These are phyloP conservation scores for Hypoxylon sp. DNA, from an alignment of 2,329 filamentous ascomycete genomes.

Conservation along the genomic window DNA sequence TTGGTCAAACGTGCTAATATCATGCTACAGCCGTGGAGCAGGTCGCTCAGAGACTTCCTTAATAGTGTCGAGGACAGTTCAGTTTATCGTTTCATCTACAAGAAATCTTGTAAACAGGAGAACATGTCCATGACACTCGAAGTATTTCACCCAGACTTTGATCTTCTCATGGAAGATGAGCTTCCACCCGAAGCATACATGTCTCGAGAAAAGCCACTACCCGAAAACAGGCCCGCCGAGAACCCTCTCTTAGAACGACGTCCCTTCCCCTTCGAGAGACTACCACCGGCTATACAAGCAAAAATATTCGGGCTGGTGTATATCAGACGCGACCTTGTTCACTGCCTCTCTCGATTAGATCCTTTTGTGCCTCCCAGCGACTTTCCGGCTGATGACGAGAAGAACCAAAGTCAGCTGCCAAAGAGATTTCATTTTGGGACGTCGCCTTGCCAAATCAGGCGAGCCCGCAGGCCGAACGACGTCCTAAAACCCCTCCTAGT, in stretches of 20 bases:
- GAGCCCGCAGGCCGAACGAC: slow-evolving; percentile 51
- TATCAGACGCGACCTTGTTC: slow-evolving; percentile 53
- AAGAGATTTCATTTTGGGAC: slow-evolving; percentile 56
- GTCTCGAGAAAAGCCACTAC: neutral
- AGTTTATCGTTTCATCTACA: slow-evolving; percentile 42
- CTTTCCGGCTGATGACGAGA: slow-evolving; percentile 29
- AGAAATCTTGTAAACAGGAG: slow-evolving; percentile 51
- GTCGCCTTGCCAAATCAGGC: slow-evolving; percentile 49
- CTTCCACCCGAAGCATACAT: neutral
- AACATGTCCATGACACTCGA: slow-evolving; percentile 46
- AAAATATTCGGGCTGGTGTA: slow-evolving; percentile 55
- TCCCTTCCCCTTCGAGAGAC: slow-evolving; percentile 47
- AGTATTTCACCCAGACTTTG: slow-evolving; percentile 49
- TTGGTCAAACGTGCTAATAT: slow-evolving; percentile 5
- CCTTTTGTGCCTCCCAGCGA: slow-evolving; percentile 43
- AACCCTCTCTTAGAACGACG: slow-evolving; percentile 8
- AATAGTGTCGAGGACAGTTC: neutral
- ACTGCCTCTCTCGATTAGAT: slow-evolving; percentile 61
- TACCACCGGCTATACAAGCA: slow-evolving; percentile 50
- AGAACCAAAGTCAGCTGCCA: slow-evolving; percentile 44
- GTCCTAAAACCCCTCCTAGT: slow-evolving; percentile 56
- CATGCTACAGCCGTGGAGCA: slow-evolving; percentile 25
- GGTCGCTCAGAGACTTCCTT: slow-evolving; percentile 18
- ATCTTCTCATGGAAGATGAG: slow-evolving; percentile 2
- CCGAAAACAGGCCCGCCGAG: neutral